Conservation (phyloP, 768 basidiomycete species). For the Termitomyces sp. region DNA sequence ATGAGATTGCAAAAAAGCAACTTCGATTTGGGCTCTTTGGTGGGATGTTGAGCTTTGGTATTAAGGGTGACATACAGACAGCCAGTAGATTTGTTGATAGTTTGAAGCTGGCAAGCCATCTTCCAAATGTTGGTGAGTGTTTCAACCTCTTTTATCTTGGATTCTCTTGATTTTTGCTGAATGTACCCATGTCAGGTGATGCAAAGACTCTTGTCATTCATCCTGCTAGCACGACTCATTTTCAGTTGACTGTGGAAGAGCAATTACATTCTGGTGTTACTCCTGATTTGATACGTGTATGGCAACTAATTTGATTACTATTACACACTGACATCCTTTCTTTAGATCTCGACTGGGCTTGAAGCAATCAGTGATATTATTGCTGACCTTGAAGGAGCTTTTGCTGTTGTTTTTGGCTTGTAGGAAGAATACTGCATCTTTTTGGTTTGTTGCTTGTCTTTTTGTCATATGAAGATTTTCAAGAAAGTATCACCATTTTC, state of each 20-base stretch:
- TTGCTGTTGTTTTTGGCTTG: too few relatives aligned
- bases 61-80: conserved; percentile 46
- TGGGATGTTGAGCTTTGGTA: conserved; percentile 74
- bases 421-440: too few relatives aligned
- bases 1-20: conserved; percentile 49
- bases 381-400: neutral
- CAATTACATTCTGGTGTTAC: conserved; percentile 60
- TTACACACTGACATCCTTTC: neutral
- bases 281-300: conserved; percentile 58
- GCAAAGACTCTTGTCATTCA: conserved; percentile 78
- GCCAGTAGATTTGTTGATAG: conserved; percentile 64
- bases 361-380: neutral
- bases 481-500: too few relatives aligned
- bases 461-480: too few relatives aligned
- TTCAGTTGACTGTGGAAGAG: conserved; percentile 59
- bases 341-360: neutral
- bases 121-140: conserved; percentile 50
- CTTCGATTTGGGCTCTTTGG: conserved; percentile 54
- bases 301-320: neutral
- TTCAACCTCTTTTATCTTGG: neutral
- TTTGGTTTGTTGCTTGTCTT: too few relatives aligned
- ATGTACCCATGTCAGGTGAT: conserved; percentile 31
- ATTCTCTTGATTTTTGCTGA: neutral
- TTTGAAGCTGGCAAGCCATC: conserved; percentile 63
- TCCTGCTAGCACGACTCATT: conserved; percentile 74